phyloP scores from a whole-genome alignment of 768 basidiomycete species.

The Saitozyma podzolica region DNA sequence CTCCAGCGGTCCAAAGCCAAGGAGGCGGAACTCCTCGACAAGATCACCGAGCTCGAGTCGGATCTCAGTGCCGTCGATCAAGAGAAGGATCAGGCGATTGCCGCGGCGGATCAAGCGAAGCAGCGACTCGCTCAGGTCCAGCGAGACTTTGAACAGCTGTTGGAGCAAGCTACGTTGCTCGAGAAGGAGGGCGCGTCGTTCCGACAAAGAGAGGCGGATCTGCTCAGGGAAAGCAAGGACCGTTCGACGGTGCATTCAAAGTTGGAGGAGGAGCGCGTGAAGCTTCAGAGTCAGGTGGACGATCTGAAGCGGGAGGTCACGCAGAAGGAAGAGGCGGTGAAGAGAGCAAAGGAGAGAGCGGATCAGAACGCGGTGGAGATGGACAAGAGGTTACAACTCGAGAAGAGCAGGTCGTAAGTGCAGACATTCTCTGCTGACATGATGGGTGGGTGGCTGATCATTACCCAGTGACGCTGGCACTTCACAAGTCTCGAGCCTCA shows the following conservation, averaged over 20 bases:
- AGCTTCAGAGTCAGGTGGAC: constrained; percentile 65
- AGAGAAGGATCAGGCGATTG: constrained; percentile 77
- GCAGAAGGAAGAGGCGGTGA: constrained; percentile 78
- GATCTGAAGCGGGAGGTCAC: constrained; percentile 68
- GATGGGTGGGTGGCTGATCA: not conserved
- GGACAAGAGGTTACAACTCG: constrained; percentile 68
- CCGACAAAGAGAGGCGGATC: constrained; percentile 65
- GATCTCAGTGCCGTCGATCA: constrained; percentile 83
- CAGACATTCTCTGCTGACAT: not conserved
- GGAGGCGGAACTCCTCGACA: constrained; percentile 83
- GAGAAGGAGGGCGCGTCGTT: constrained; percentile 75
- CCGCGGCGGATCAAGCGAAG: constrained; percentile 52
- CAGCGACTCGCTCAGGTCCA: constrained; percentile 22
- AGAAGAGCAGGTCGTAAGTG: constrained; percentile 66
- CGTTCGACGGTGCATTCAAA: constrained; percentile 64
- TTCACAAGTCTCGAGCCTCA: constrained; percentile 57
- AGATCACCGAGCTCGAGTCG: constrained; percentile 71
- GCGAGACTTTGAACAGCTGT: constrained; percentile 49
- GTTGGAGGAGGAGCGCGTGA: constrained; percentile 63
- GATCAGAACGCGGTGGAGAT: constrained; percentile 67
- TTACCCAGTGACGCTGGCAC: constrained; percentile 64
- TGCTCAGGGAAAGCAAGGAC: constrained; percentile 62
- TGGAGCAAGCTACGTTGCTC: constrained; percentile 77
- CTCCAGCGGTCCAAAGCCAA: constrained; percentile 80
- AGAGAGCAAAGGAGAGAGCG: constrained; percentile 71